Evolutionary conservation across 192 early-diverging fungal genomes (phyloP).

Genomic region (Podila epigama): DNA sequence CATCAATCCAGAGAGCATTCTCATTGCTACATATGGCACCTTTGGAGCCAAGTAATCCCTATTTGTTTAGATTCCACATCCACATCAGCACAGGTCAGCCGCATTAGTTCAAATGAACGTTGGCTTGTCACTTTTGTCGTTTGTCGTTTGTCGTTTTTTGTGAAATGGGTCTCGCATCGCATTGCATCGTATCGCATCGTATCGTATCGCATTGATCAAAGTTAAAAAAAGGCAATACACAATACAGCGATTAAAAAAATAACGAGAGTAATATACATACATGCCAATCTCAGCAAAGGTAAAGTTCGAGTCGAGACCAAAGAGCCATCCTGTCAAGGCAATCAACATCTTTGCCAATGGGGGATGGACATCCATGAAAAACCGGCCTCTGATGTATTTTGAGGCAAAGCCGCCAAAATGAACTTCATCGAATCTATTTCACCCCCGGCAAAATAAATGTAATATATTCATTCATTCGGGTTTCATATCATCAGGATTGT

Average conservation of each 20-base stretch:
- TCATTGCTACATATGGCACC: constrained; percentile 90
- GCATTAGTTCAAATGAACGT: too few relatives aligned
- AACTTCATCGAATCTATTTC: constrained; percentile 91
- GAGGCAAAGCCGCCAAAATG: constrained; percentile 98
- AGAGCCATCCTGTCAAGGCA: constrained; percentile 75
- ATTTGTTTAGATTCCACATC: too few relatives aligned
- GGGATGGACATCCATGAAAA: constrained; percentile 97
- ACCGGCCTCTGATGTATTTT: constrained; percentile 86
- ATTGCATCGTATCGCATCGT: too few relatives aligned
- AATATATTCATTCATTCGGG: too few relatives aligned
- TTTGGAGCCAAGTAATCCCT: constrained; percentile 85
- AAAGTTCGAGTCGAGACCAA: constrained; percentile 92
- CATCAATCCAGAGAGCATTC: constrained; percentile 76
- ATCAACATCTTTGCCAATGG: constrained; percentile 93
- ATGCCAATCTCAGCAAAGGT: constrained; percentile 93
- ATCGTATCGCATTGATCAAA: too few relatives aligned
- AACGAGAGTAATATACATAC: constrained; percentile 10
- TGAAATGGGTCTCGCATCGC: too few relatives aligned
- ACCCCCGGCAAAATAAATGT: background rate
- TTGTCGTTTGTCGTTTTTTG: too few relatives aligned
- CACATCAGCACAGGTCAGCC: too few relatives aligned
- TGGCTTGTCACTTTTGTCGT: too few relatives aligned
- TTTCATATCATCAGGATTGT: too few relatives aligned
- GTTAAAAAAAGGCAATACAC: background rate
- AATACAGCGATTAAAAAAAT: background rate